phyloP scores from a whole-genome alignment of 2,329 filamentous ascomycete genomes.

The Fusarium metavorans region DNA sequence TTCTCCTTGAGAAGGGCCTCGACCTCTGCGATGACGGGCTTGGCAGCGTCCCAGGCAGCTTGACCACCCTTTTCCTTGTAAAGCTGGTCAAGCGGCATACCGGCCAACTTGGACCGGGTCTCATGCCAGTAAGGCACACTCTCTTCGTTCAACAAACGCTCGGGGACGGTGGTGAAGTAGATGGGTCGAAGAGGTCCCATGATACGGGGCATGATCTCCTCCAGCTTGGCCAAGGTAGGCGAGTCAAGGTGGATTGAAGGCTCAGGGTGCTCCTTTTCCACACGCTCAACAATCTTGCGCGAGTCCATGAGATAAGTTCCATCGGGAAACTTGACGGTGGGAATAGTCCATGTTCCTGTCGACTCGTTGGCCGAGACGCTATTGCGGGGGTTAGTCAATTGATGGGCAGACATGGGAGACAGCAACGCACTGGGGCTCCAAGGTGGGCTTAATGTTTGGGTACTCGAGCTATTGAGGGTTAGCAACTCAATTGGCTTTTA shows the following conservation, averaged over 20 bases:
- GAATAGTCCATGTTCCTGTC: constrained; percentile 53
- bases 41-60: constrained; percentile 59
- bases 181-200: constrained; percentile 53
- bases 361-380: constrained; percentile 36
- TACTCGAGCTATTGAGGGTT: constrained; percentile 64
- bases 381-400: neutral
- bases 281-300: constrained; percentile 65
- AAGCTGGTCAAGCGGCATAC: constrained; percentile 65
- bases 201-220: constrained; percentile 51
- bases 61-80: constrained; percentile 62
- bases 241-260: constrained; percentile 70
- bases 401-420: neutral
- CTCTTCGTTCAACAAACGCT: constrained; percentile 61
- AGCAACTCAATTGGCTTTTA: neutral
- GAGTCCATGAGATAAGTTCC: constrained; percentile 75
- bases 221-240: constrained; percentile 59
- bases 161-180: constrained; percentile 62
- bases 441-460: constrained; percentile 69
- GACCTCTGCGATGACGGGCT: constrained; percentile 50
- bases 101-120: constrained; percentile 62
- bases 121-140: constrained; percentile 67
- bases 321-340: constrained; percentile 66
- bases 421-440: constrained; percentile 64
- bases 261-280: constrained; percentile 70
- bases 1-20: constrained; percentile 66